A percentile compares a stretch with the other conserved stretches of the same genome.
phyloP scores from a whole-genome alignment of 1,284 basidiomycete species.

The Pseudozyma pruni region DNA sequence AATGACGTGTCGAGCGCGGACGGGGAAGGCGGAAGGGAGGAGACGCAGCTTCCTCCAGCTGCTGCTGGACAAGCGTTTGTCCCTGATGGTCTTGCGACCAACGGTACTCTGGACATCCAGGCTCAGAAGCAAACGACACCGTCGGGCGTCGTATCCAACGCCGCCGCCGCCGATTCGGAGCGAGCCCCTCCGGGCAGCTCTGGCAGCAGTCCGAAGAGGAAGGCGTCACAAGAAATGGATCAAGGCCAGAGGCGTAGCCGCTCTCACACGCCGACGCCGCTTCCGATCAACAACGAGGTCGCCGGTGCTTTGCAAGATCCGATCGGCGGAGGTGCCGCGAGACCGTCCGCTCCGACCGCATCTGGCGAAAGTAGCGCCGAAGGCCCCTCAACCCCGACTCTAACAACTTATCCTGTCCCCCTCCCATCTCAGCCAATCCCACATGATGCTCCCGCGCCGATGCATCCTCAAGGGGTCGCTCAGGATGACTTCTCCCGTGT shows the following conservation, averaged over 20 bases:
- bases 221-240: slow-evolving; percentile 7
- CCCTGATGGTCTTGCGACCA: too few relatives aligned
- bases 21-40: too few relatives aligned
- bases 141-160: background rate
- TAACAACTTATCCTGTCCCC: background rate
- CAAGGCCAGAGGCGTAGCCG: slow-evolving; percentile 1
- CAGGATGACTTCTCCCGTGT: background rate
- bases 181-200: background rate
- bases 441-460: background rate
- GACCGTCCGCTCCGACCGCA: background rate
- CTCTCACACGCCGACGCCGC: slow-evolving; percentile 1
- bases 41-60: background rate
- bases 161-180: background rate
- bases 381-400: background rate
- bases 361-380: background rate
- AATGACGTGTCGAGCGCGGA: too few relatives aligned
- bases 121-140: background rate
- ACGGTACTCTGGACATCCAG: too few relatives aligned
- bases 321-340: too few relatives aligned
- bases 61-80: too few relatives aligned
- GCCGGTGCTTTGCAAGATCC: too few relatives aligned
- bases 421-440: background rate
- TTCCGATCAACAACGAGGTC: background rate
- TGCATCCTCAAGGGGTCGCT: too few relatives aligned
- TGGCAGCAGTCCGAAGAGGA: slow-evolving; percentile 6